Base-by-base conservation (phyloP, 352 stramenopile species). In the Globisporangium takayamanum region DNA sequence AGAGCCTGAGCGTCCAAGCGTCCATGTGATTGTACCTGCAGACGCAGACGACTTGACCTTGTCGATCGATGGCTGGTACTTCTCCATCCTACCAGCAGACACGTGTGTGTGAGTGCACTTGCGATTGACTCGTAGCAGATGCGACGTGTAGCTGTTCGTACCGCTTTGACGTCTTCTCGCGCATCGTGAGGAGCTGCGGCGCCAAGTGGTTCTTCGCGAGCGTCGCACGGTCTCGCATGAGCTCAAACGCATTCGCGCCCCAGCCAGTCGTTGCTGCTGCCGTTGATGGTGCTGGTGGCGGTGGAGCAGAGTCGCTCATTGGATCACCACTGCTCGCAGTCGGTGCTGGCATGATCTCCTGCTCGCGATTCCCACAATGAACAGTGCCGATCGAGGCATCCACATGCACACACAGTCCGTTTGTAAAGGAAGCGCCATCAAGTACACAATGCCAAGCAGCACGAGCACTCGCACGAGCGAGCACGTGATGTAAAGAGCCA, bases 1-100 rank as follows among this genome's bases (percentile, higher is more conserved):
- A 6, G 53, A 12, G 2, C 3, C 5, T 5, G 14, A 25, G 37
- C 14, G 47, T 39, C 22, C 10, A 2, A 11, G n/a, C 45, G n/a
- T 20, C 1, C 8, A 2, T 7, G 3, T 22, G 30, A 6, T 25
- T 69, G 47, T 50, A 86, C 78, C 78, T 66, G 80, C 75, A 26
- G 71, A 79, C 5, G 83, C 80, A n/a, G 80, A 89, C 49, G 75
- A 87, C 55, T 78, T 81, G 53, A 88, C 79, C 55, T 78, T 79
- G 46, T 85, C 69, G n/a, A 92, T 80, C 33, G 79, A 85, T 16
- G 83, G 83, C 63, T 90, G 83, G 42, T 88, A 89, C 53, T 80
- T 79, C 50, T 83, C 74, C 37, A 92, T 68, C 55, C 78, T 88
- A 50, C 8, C 39, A 5, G 7, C 18, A 54, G 25, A 14, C 57